Base-by-base conservation (phyloP, 179 eudicot genomes). In the Beta corolliflora region DNA sequence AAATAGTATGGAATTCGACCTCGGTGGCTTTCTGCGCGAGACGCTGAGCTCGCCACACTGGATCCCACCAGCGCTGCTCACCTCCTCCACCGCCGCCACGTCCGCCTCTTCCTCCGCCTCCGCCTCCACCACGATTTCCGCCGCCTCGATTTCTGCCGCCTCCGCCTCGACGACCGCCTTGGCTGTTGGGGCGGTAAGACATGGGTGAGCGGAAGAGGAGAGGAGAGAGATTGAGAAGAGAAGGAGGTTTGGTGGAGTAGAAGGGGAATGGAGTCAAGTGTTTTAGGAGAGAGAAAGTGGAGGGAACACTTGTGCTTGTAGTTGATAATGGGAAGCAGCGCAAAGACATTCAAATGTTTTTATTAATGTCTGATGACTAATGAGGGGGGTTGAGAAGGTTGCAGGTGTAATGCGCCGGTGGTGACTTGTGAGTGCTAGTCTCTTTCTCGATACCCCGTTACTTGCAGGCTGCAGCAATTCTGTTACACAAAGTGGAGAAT, bases 41-140 rank as follows among this genome's bases (percentile, higher is more conserved):
- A 3, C 91, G 89, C 87, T 96, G 92, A n/a, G 99, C 98, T 54
- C 98, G 86, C 99, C 99, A 96, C 2, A 85, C 99, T 16, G 99
- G 99, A 56, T 95, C 99, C 99, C 99, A 95, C 99, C 99, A 95
- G n/a, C 99, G 90, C 89, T 94, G 99, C 87, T 92, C 98, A 0
- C 98, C 98, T 10, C 91, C 83, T 1, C 91, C 88, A 2, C 91
- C 88, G 0, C 93, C 89, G 84, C 79, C 93, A 78, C 88, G 87
- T 86, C 89, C 84, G 0, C 97, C 45, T 0, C 88, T 77, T 0
- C 91, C 89, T 0, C 95, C 78, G 0, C 91, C 83, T 0, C 91
- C 74, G 0, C 92, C 83, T 0, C 92, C 74, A 0, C 92, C 80
- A 0, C 89, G 71, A 0, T 31, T 66, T 3, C 93, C 81, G 0